A percentile compares a stretch with the other conserved stretches of the same genome.
Conservation (phyloP, 176 grass and related monocot species). For the Saccharum spontaneum region DNA sequence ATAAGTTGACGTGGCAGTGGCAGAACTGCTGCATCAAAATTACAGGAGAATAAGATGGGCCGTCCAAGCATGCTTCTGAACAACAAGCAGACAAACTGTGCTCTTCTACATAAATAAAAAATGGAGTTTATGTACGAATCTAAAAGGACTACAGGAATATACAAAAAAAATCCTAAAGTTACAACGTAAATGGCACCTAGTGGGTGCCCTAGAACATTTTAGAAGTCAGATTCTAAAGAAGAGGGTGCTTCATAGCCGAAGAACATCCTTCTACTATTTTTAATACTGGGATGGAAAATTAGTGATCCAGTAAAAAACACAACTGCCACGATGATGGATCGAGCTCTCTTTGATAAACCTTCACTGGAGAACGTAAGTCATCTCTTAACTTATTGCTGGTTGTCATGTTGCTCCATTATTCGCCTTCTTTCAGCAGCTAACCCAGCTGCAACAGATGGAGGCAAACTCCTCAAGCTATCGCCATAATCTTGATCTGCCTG, state of each 20-base stretch:
- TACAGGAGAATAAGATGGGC: not conserved
- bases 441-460: conserved; percentile 81
- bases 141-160: not conserved
- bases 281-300: not conserved
- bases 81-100: not conserved
- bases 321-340: not conserved
- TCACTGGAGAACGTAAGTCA: not conserved
- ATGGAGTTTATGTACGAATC: not conserved
- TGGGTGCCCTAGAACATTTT: not conserved
- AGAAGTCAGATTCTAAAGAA: not conserved
- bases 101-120: not conserved
- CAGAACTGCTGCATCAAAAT: conserved; percentile 6
- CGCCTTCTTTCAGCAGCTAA: conserved; percentile 84
- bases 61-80: not conserved
- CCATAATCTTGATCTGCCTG: conserved; percentile 28
- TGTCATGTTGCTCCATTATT: conserved; percentile 42
- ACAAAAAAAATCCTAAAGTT: not conserved
- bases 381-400: conserved; percentile 6
- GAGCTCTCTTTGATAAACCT: not conserved
- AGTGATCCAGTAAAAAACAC: not conserved
- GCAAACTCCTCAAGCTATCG: conserved; percentile 62
- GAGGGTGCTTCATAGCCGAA: not conserved
- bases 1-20: not conserved
- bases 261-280: not conserved
- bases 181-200: not conserved